Conservation (phyloP, 2,329 filamentous ascomycete genomes). For the Trichoderma cornu-damae region DNA sequence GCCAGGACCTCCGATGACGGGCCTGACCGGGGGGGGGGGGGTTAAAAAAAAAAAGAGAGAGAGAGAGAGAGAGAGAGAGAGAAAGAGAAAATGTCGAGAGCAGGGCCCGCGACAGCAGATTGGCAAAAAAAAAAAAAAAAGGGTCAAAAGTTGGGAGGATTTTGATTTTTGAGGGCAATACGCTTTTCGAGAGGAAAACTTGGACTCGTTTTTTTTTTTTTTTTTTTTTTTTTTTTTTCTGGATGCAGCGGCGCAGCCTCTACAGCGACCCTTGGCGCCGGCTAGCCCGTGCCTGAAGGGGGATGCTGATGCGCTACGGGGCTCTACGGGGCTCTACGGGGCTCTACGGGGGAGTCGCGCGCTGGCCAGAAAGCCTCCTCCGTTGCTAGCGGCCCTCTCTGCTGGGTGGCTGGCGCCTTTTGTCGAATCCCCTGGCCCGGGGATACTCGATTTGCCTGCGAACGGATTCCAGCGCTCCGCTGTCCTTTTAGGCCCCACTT, state of each 20-base stretch:
- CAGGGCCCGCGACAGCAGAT: background rate
- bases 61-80: too few relatives aligned
- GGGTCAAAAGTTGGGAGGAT: too few relatives aligned
- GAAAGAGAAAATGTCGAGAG: background rate
- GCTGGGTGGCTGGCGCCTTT: background rate
- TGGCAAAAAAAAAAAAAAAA: too few relatives aligned
- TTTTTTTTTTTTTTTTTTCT: too few relatives aligned
- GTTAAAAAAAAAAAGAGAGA: too few relatives aligned
- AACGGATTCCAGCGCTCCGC: background rate
- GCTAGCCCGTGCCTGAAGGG: too few relatives aligned
- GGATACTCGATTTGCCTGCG: conserved; percentile 9
- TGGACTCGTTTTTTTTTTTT: too few relatives aligned
- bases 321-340: background rate
- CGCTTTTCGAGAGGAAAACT: too few relatives aligned
- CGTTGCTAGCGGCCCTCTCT: background rate
- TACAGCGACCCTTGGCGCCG: background rate
- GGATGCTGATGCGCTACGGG: background rate
- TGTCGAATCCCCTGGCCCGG: conserved; percentile 15
- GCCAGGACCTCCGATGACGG: background rate
- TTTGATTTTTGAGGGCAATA: too few relatives aligned
- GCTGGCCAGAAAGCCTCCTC: background rate
- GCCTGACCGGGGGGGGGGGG: too few relatives aligned
- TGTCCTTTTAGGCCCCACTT: conserved; percentile 12
- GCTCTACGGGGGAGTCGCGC: background rate
- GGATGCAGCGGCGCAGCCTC: too few relatives aligned